Percentiles rank a stretch among this genome's conserved stretches.
phyloP scores from a whole-genome alignment of 192 early-diverging fungal genomes.

The Diversispora epigaea region DNA sequence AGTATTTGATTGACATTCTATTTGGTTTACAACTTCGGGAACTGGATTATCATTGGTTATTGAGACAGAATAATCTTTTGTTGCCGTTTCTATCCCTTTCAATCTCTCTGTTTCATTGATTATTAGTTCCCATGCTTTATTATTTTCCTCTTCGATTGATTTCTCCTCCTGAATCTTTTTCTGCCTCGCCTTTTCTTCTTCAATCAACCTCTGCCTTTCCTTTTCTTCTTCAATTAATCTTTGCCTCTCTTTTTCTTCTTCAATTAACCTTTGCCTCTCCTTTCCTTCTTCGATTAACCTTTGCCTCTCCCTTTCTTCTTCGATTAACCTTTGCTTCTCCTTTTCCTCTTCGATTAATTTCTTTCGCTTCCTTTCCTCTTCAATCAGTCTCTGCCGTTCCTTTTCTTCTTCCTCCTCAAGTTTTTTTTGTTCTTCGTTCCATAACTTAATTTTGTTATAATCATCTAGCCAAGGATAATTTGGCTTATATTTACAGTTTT shows the following conservation, averaged over 20 bases:
- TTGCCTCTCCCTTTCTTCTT: neutral
- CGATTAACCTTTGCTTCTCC: neutral
- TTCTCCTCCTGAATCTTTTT: neutral
- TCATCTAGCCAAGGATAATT: slow-evolving; percentile 37
- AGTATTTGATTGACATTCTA: neutral
- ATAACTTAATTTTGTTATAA: slow-evolving; percentile 28
- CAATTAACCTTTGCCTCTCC: neutral
- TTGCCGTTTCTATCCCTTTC: no score
- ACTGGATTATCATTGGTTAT: no score
- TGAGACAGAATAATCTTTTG: no score
- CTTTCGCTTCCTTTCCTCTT: neutral
- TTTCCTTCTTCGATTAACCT: neutral
- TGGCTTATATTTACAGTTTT: slow-evolving; percentile 42
- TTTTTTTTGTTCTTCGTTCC: slow-evolving; percentile 2
- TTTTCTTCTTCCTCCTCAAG: neutral
- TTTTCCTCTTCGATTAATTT: neutral
- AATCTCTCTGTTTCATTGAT: no score
- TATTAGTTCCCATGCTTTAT: no score
- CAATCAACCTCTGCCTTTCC: neutral
- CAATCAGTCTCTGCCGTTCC: neutral
- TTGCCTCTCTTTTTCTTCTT: neutral
- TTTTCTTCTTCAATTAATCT: neutral
- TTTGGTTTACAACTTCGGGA: neutral
- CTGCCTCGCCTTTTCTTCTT: neutral
- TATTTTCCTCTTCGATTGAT: neutral